Base-by-base conservation (phyloP, 2,329 filamentous ascomycete genomes). In the Trichoderma polysporum region DNA sequence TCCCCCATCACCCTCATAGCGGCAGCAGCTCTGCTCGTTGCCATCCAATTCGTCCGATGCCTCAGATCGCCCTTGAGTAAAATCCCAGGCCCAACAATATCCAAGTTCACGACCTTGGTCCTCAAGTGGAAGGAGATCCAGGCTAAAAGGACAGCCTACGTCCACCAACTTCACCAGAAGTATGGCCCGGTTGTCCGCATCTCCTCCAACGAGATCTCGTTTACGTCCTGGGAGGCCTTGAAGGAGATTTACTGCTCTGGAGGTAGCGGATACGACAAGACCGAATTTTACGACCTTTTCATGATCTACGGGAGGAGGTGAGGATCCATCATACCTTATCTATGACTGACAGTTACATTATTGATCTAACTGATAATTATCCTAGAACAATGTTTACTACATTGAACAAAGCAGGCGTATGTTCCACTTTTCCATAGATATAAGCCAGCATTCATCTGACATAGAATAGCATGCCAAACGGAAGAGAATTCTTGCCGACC, bases 221-320 rank as follows among this genome's bases (percentile, higher is more conserved):
- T 89, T 68, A 82, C 85, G 0, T 87, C 85, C 2, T 76, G 80
- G 9, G 78, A 81, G 9, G 87, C 84, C 0, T 76, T 89, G 61
- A 89, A 86, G 73, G 85, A 88, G 76, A 89, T 89, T 53, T 90
- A 90, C 75, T 82, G 83, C 70, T 85, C 84, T 0, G 83, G 84
- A 0, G 87, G 87, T 4, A 88, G 86, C 72, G 87, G 87, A 27
- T 90, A 86, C 73, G 86, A 90, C 73, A 90, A 89, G 78, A 88
- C 86, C 0, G 84, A 86, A 66, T 89, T 89, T 70, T 90, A 90
- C 71, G 78, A 87, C 68, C 74, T 90, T 19, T 90, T 90, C 69
- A 83, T 74, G 66, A 80, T 88, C 3, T 89, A 86, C 70, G 84
- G 83, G 12, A 81, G 82, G 68, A 84, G 85, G 85, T 85, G 74